Percentiles rank a stretch among this genome's conserved stretches.
Conservation (phyloP, 331 rosid genomes). For the Malus hybrid region DNA sequence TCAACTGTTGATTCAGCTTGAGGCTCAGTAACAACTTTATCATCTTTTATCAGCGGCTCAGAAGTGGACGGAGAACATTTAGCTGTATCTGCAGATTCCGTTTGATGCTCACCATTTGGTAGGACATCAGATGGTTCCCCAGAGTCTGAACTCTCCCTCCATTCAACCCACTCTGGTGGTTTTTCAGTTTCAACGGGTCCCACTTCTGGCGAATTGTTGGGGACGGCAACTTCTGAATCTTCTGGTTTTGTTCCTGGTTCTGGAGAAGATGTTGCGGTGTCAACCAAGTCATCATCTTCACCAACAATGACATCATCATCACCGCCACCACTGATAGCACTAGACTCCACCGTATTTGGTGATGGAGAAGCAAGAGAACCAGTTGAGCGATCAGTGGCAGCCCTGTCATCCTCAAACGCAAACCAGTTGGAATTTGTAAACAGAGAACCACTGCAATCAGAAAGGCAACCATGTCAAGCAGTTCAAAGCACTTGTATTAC, state of each 20-base stretch:
- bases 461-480: conserved; percentile 2
- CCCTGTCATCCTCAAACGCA: conserved; percentile 78
- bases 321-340: conserved; percentile 22
- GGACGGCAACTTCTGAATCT: not conserved
- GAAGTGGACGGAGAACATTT: conserved; percentile 41
- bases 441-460: conserved; percentile 70
- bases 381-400: conserved; percentile 58
- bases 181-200: conserved; percentile 56
- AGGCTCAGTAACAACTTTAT: conserved; percentile 29
- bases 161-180: conserved; percentile 97
- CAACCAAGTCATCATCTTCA: conserved; percentile 78
- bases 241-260: conserved; percentile 44
- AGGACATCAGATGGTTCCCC: conserved; percentile 47
- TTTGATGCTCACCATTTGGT: conserved; percentile 63
- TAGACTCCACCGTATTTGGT: conserved; percentile 53
- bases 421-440: conserved; percentile 99
- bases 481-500: not conserved
- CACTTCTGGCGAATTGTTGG: conserved; percentile 14
- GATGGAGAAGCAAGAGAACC: conserved; percentile 69
- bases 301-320: conserved; percentile 50
- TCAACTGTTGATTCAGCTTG: conserved; percentile 19
- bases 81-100: conserved; percentile 30
- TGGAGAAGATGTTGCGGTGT: conserved; percentile 71
- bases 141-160: conserved; percentile 91
- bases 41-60: conserved; percentile 23